Conservation (phyloP, 2,329 filamentous ascomycete genomes). For the Diplodia scrobiculata region DNA sequence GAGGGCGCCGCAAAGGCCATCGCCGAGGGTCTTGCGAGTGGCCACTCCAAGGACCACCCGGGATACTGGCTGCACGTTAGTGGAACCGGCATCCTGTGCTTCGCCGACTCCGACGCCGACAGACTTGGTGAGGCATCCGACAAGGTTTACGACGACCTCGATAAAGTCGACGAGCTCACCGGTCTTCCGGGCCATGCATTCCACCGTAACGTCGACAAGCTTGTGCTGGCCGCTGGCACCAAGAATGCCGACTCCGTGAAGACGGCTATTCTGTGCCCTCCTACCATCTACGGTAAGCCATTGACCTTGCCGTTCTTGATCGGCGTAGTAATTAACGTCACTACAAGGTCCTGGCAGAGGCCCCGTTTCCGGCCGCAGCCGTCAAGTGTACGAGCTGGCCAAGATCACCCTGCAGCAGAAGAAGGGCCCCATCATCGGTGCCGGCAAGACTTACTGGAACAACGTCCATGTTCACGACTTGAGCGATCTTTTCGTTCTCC, state of each 20-base stretch:
- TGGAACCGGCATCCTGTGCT: constrained; percentile 59
- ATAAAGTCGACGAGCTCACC: constrained; percentile 59
- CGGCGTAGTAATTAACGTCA: constrained; percentile 34
- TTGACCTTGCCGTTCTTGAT: background rate
- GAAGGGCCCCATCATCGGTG: constrained; percentile 58
- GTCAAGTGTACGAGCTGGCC: constrained; percentile 60
- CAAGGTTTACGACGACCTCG: constrained; percentile 62
- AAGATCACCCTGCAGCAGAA: constrained; percentile 54
- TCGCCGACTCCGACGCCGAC: constrained; percentile 49
- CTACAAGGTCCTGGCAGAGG: constrained; percentile 61
- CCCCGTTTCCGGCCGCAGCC: constrained; percentile 56
- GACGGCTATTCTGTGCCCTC: constrained; percentile 62
- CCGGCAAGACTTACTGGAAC: constrained; percentile 61
- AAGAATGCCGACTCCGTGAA: constrained; percentile 28
- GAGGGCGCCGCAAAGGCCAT: constrained; percentile 48
- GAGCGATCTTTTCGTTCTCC: constrained; percentile 55
- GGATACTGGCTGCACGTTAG: constrained; percentile 58
- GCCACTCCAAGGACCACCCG: constrained; percentile 45
- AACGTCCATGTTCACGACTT: constrained; percentile 64
- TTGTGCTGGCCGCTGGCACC: constrained; percentile 57
- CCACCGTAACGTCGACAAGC: constrained; percentile 70
- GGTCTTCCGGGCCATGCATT: constrained; percentile 59
- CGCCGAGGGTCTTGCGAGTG: constrained; percentile 53
- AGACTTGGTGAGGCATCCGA: constrained; percentile 53
- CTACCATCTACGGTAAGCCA: constrained; percentile 60